phyloP scores from a whole-genome alignment of 257 asterid species.

The Plantago ovata region DNA sequence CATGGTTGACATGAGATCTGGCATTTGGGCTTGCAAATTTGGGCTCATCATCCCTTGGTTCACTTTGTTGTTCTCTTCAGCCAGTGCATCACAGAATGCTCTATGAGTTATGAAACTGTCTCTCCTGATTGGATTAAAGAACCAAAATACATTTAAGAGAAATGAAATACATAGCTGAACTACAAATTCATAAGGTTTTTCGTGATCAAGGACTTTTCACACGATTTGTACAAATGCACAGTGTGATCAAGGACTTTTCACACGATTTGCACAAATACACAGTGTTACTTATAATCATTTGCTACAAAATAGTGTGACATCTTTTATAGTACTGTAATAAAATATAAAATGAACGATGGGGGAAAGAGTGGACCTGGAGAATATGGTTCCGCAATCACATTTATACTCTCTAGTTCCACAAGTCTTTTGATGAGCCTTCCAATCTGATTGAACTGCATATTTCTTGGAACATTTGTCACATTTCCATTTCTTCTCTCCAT shows the following conservation, averaged over 20 bases:
- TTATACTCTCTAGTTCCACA: constrained; percentile 84
- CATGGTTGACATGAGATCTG: constrained; percentile 49
- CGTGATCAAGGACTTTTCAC: no score
- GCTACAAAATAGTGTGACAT: no score
- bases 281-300: no score
- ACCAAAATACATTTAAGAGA: not conserved
- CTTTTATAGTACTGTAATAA: no score
- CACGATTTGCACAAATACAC: no score
- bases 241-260: no score
- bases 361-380: constrained; percentile 52
- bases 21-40: constrained; percentile 36
- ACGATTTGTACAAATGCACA: no score
- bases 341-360: not conserved
- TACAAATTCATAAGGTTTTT: no score
- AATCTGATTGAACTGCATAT: constrained; percentile 85
- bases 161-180: not conserved
- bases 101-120: constrained; percentile 96
- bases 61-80: constrained; percentile 84
- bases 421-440: constrained; percentile 93
- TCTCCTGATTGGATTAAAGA: constrained; percentile 43
- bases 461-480: constrained; percentile 79
- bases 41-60: constrained; percentile 48
- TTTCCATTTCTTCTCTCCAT: constrained; percentile 93
- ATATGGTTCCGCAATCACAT: constrained; percentile 92
- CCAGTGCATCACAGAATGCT: constrained; percentile 87